Evolutionary conservation across 2,329 filamentous ascomycete species (phyloP).

Genomic region (Sporothrix humicola): DNA sequence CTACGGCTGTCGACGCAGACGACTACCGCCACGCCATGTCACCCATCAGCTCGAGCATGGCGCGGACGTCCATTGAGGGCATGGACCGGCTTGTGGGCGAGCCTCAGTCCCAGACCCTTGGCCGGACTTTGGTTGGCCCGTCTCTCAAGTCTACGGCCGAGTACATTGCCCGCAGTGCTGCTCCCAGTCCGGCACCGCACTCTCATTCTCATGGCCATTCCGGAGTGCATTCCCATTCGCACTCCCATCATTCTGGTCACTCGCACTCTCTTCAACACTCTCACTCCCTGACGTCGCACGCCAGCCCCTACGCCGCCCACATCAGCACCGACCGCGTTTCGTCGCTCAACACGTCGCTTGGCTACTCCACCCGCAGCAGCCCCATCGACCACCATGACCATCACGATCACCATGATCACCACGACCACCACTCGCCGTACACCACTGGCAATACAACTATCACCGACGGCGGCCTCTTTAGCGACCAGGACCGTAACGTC

Average conservation of each 20-base stretch:
- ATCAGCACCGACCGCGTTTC: conserved; percentile 10
- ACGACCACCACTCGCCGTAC: not conserved
- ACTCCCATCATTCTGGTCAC: not conserved
- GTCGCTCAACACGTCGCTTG: not conserved
- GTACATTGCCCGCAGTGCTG: not conserved
- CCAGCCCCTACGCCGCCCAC: conserved; percentile 2
- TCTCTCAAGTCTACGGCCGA: conserved; percentile 22
- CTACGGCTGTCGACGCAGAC: not conserved
- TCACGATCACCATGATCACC: not conserved
- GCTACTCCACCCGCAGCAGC: conserved; percentile 12
- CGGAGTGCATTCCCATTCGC: not conserved
- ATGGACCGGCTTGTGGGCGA: not conserved
- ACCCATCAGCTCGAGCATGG: not conserved
- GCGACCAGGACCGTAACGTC: conserved; percentile 31
- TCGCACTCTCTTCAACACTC: not conserved
- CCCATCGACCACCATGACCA: not conserved
- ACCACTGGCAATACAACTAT: not conserved
- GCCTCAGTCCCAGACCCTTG: not conserved
- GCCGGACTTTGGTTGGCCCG: too few relatives aligned
- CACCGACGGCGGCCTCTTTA: conserved; percentile 25
- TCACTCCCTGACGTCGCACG: not conserved
- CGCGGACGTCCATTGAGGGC: conserved; percentile 1
- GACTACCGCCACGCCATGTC: conserved; percentile 1
- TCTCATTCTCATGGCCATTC: not conserved
- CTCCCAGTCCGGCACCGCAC: conserved; percentile 12